Evolutionary conservation across 495 filamentous ascomycete genomes (phyloP), one percentile per base, ranked within the genome.

Genomic region (Annulohypoxylon stygium): DNA sequence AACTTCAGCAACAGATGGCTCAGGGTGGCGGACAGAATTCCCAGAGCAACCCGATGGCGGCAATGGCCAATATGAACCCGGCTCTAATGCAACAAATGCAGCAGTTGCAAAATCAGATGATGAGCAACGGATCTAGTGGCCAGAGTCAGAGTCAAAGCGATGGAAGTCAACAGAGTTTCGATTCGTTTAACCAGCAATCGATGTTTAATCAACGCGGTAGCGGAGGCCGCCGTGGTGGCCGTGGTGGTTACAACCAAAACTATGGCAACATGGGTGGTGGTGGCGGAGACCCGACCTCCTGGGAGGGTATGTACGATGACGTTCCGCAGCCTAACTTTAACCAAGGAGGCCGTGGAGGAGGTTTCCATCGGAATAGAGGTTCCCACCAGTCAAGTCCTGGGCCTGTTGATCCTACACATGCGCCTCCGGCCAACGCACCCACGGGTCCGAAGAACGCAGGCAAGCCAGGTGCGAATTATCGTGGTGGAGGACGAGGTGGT

Each of bases 261-360:
- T 79, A 78, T 26, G 67, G 76, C 74, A 78, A 58, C 61, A 70
- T 60, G 55, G 66, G 70, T 14, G 71, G 73, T 6, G 66, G 70
- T 14, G 71, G 73, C 8, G 75, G 70, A 62, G 81, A 79, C 3
- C 91, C 92, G 25, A 95, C 93, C 23, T 93, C 91, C 23, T 98
- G 96, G 95, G 96, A 99, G 80, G 96, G 96, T 63, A 99, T 99
- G 96, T 99, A 99, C 80, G 96, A 99, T 78, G 96, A 98, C 78
- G 94, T 97, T 1, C 97, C 97, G 23, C 94, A 95, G 76, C 94
- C 94, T 8, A 90, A 91, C 65, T 88, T 90, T 53, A 87, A 88
- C 70, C 85, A 89, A 55, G 85, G 88, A 48, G 85, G 88, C 53
- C 79, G 88, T 51, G 87, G 88, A 14, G 82, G 83, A 4, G 30